Evolutionary conservation across 2,329 filamentous ascomycete species (phyloP).

Genomic region (Pestalotiopsis sp.): DNA sequence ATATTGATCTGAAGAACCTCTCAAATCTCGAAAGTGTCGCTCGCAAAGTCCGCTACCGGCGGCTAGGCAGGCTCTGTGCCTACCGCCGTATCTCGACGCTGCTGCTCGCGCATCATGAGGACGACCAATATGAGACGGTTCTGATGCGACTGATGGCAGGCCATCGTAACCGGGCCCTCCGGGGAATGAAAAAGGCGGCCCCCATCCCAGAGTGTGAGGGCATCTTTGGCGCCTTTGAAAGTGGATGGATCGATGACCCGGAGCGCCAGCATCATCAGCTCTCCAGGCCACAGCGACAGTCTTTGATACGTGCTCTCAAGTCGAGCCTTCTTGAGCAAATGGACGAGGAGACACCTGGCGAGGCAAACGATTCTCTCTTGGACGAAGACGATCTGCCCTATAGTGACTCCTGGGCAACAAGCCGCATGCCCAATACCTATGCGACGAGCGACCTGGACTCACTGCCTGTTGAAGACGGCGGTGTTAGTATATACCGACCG

Average conservation of each 20-base stretch:
- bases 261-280: slow-evolving; percentile 29
- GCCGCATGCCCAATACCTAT: not conserved
- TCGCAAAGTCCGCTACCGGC: slow-evolving; percentile 72
- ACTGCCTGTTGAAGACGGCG: slow-evolving; percentile 61
- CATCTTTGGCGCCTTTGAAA: slow-evolving; percentile 71
- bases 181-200: slow-evolving; percentile 65
- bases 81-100: slow-evolving; percentile 57
- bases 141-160: slow-evolving; percentile 75
- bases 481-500: slow-evolving; percentile 69
- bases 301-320: slow-evolving; percentile 28
- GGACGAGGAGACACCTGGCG: slow-evolving; percentile 21
- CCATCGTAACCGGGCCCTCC: slow-evolving; percentile 70
- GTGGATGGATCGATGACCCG: slow-evolving; percentile 58
- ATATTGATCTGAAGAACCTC: slow-evolving; percentile 40
- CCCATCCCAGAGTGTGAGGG: slow-evolving; percentile 85
- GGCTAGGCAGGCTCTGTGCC: slow-evolving; percentile 65
- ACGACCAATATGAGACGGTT: slow-evolving; percentile 90
- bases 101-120: slow-evolving; percentile 82
- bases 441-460: slow-evolving; percentile 16
- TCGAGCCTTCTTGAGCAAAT: slow-evolving; percentile 20
- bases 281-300: slow-evolving; percentile 20
- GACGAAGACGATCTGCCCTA: not conserved
- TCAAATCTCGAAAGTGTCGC: slow-evolving; percentile 78
- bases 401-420: not conserved
- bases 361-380: slow-evolving; percentile 10